Evolutionary conservation across 345 rosid genomes (phyloP), one percentile per base, ranked within the genome.

Genomic region (Aurinia saxatilis): DNA sequence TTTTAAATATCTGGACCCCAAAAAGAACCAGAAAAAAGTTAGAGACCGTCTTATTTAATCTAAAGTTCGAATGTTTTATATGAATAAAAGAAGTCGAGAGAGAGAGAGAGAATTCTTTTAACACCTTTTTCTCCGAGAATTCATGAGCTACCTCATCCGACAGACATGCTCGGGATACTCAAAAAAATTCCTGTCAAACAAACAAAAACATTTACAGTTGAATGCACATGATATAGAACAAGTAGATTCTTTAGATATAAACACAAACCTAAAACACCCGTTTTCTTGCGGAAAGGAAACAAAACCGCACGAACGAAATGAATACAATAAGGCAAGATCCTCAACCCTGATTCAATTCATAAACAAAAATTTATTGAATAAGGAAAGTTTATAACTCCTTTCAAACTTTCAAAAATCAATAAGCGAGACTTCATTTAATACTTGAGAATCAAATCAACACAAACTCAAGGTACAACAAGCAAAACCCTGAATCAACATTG

Each of bases 81-180:
- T 50, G 46, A 27, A 27, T 27, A 27, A 27, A 27, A 27, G 5
- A 27, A 7, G 7, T 0, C 4, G 31, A 5, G 6, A 27, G 31
- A 27, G 6, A 27, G 31, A 5, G 6, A 27, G 31, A 27, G 6
- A 27, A 6, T 4, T 5, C 31, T 27, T 27, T 6, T 27, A 23
- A 40, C 45, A 64, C 71, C 75, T 84, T 57, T 62, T 56, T 46
- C 45, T 38, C 30, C 34, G 21, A 37, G 66, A 79, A 80, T 62
- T 68, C 62, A 71, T 67, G 60, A 37, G 66, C 56, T 57, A 66
- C 25, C 64, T 52, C 63, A 54, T 55, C 63, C 66, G 60, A 53
- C 68, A 25, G 54, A 73, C 39, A 39, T 47, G 31, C 34, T 69
- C 62, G 10, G 47, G 30, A 18, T n/a, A 58, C 36, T 65, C 6